These are phyloP conservation scores for Macroventuria anomochaeta DNA, from an alignment of 2,329 filamentous ascomycete species.

Conservation along the genomic window DNA sequence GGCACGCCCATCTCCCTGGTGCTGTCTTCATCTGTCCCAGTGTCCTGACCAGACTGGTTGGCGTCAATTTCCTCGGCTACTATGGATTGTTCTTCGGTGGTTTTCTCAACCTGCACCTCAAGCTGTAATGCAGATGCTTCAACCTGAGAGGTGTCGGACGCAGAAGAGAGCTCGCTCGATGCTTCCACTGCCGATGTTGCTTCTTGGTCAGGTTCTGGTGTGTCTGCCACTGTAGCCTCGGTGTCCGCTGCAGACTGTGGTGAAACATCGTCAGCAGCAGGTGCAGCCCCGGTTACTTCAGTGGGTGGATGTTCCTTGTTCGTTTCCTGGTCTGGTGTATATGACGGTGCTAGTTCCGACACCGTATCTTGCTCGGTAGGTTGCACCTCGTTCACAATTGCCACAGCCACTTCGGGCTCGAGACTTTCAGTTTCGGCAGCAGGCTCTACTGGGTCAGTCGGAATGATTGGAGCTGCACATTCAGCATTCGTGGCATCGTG, in stretches of 20 bases:
- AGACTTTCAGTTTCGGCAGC: not conserved
- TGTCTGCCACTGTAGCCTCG: not conserved
- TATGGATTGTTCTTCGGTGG: not conserved
- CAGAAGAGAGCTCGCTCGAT: not conserved
- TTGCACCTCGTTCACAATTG: not conserved
- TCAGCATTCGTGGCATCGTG: not conserved
- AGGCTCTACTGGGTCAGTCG: not conserved
- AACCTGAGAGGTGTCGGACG: not conserved
- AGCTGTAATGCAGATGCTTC: not conserved
- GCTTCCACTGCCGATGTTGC: not conserved
- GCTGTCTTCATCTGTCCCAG: not conserved
- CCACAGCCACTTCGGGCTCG: not conserved
- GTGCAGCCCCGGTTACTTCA: not conserved
- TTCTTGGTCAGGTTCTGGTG: conserved; percentile 1
- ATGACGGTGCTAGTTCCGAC: not conserved
- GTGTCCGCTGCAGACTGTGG: not conserved
- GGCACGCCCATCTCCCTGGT: not conserved
- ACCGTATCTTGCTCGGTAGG: not conserved
- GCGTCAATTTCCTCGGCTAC: not conserved
- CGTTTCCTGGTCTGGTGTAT: not conserved
- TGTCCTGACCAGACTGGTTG: not conserved
- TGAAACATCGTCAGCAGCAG: not conserved
- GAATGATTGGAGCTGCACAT: not conserved
- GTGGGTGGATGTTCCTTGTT: not conserved
- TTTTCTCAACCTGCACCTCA: not conserved